phyloP scores from a whole-genome alignment of 495 filamentous ascomycete genomes.

The Hypoxylon crocopeplum region DNA sequence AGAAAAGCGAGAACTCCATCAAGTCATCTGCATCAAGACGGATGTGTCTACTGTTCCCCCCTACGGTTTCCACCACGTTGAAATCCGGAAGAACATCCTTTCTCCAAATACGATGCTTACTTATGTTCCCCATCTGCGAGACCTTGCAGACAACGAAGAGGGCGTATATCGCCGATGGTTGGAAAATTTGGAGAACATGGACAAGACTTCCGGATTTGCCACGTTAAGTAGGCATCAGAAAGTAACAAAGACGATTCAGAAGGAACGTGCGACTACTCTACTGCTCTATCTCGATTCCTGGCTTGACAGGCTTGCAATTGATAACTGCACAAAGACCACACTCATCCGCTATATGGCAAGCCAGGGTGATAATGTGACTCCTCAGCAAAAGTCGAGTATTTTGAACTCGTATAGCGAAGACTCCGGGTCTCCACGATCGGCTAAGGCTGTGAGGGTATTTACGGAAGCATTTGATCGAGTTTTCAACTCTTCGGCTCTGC shows the following conservation, averaged over 20 bases:
- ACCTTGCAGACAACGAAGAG: conserved; percentile 54
- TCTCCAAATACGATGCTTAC: conserved; percentile 56
- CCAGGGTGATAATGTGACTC: conserved; percentile 52
- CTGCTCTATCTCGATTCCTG: conserved; percentile 54
- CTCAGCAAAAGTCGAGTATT: conserved; percentile 51
- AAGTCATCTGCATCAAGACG: conserved; percentile 49
- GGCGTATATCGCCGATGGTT: conserved; percentile 54
- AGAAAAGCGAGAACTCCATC: conserved; percentile 42
- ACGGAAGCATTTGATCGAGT: conserved; percentile 53
- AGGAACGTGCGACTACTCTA: conserved; percentile 51
- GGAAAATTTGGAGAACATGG: conserved; percentile 55
- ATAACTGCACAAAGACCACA: conserved; percentile 50
- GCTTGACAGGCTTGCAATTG: conserved; percentile 49
- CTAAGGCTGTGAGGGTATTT: conserved; percentile 46
- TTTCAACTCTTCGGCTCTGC: conserved; percentile 40
- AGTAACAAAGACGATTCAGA: conserved; percentile 45
- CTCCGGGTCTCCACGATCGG: conserved; percentile 43
- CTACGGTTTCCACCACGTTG: conserved; percentile 57
- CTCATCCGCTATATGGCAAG: conserved; percentile 53
- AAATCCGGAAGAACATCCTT: conserved; percentile 57
- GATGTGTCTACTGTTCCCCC: conserved; percentile 48
- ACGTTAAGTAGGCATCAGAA: conserved; percentile 50
- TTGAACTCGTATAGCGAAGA: conserved; percentile 48
- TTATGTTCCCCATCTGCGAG: conserved; percentile 56
- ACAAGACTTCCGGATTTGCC: conserved; percentile 56